phyloP scores from a whole-genome alignment of 768 basidiomycete genomes.

The Boletus rubroflammeus region DNA sequence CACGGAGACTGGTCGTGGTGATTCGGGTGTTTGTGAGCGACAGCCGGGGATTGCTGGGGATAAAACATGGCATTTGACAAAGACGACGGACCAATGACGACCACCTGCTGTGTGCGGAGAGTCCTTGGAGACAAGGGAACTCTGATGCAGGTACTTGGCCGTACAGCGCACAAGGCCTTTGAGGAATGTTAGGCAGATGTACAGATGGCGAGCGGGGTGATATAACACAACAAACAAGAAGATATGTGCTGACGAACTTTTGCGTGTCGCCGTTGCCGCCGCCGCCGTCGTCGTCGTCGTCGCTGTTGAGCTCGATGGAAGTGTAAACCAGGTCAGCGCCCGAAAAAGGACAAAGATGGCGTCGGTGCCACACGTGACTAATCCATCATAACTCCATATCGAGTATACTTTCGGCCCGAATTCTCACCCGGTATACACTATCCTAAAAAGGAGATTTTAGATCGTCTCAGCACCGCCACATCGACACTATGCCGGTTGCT shows the following conservation, averaged over 20 bases:
- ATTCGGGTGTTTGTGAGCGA: slow-evolving; percentile 69
- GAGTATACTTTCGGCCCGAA: slow-evolving; percentile 13
- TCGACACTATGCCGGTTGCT: not conserved
- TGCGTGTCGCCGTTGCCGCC: slow-evolving; percentile 11
- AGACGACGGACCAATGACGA: slow-evolving; percentile 1
- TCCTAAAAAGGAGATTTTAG: slow-evolving; percentile 8
- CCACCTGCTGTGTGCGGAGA: slow-evolving; percentile 1
- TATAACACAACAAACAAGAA: slow-evolving; percentile 17
- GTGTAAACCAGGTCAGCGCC: slow-evolving; percentile 25
- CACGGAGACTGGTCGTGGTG: slow-evolving; percentile 77
- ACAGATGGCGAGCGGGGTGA: slow-evolving; percentile 9
- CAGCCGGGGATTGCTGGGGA: slow-evolving; percentile 78
- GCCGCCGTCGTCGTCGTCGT: slow-evolving; percentile 10
- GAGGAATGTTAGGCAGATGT: slow-evolving; percentile 2
- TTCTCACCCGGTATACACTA: not conserved
- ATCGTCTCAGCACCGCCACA: slow-evolving; percentile 24
- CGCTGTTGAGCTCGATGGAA: slow-evolving; percentile 16
- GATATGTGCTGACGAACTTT: slow-evolving; percentile 14
- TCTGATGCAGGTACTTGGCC: slow-evolving; percentile 3
- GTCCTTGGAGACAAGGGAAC: slow-evolving; percentile 10
- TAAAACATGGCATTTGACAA: slow-evolving; percentile 69
- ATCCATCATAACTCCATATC: slow-evolving; percentile 7
- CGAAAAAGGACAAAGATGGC: slow-evolving; percentile 21
- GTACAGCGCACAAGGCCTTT: not conserved
- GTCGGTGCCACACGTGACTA: slow-evolving; percentile 20